A percentile compares a stretch with the other conserved stretches of the same genome.
These are phyloP conservation scores for Leavenworthia alabamica DNA, from an alignment of 345 rosid genomes.

Conservation along the genomic window DNA sequence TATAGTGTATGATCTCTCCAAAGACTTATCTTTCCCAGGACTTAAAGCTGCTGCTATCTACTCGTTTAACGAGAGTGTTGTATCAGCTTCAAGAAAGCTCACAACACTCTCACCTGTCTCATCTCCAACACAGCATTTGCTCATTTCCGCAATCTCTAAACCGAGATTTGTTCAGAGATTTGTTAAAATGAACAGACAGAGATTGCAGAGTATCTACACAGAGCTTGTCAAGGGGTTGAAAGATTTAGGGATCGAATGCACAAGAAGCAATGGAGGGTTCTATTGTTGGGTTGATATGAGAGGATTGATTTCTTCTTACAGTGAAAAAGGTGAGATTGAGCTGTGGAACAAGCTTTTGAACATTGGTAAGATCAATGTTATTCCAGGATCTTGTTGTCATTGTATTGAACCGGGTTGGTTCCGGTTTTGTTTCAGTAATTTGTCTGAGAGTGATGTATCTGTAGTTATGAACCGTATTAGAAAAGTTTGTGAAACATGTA, in stretches of 20 bases:
- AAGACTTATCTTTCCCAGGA: slow-evolving; percentile 69
- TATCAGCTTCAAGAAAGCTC: slow-evolving; percentile 57
- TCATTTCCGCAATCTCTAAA: slow-evolving; percentile 57
- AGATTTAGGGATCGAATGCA: slow-evolving; percentile 56
- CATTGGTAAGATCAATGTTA: slow-evolving; percentile 58
- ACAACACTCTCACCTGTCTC: slow-evolving; percentile 69
- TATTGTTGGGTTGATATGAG: slow-evolving; percentile 92
- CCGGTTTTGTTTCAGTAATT: slow-evolving; percentile 55
- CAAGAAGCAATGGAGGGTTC: slow-evolving; percentile 57
- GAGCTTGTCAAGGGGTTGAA: slow-evolving; percentile 51
- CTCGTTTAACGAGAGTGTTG: slow-evolving; percentile 53
- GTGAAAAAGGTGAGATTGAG: slow-evolving; percentile 87
- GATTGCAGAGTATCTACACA: slow-evolving; percentile 37
- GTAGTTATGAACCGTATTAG: slow-evolving; percentile 56
- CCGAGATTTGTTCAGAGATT: slow-evolving; percentile 39
- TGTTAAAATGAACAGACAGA: slow-evolving; percentile 43
- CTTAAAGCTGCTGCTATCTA: slow-evolving; percentile 56
- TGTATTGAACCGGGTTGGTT: slow-evolving; percentile 98
- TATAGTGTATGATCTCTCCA: slow-evolving; percentile 58
- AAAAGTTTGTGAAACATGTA: slow-evolving; percentile 54
- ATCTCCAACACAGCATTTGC: slow-evolving; percentile 56
- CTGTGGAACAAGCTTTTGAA: slow-evolving; percentile 84
- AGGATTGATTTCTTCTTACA: slow-evolving; percentile 58
- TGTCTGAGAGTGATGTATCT: slow-evolving; percentile 58
- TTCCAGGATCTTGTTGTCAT: slow-evolving; percentile 85